phyloP scores from a whole-genome alignment of 129 eudicot species.

The Arctium minus region DNA sequence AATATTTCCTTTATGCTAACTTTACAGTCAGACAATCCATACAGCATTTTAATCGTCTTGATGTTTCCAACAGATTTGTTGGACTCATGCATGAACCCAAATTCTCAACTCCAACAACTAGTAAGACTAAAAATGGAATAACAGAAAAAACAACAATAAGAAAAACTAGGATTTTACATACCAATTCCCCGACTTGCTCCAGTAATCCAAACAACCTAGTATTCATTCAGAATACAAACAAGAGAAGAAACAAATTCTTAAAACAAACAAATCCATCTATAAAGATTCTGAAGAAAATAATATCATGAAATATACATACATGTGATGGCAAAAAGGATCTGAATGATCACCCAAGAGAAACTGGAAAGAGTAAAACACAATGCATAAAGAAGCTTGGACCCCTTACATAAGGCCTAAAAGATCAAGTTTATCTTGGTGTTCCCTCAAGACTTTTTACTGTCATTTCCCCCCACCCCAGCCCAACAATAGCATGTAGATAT shows the following conservation, averaged over 20 bases:
- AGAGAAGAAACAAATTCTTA: neutral
- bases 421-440: neutral
- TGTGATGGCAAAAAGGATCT: neutral
- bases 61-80: neutral
- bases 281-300: neutral
- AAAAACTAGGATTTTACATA: slow-evolving; percentile 27
- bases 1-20: neutral
- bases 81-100: neutral
- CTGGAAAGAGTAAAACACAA: neutral
- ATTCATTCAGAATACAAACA: slow-evolving; percentile 1
- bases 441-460: neutral
- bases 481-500: neutral
- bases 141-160: neutral
- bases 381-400: neutral
- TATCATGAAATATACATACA: neutral
- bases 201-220: slow-evolving; percentile 92
- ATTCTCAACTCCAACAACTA: neutral
- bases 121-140: neutral
- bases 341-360: neutral
- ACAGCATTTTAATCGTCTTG: neutral
- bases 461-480: neutral
- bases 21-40: neutral
- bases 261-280: neutral
- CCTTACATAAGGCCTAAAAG: neutral
- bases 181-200: slow-evolving; percentile 99